These are phyloP conservation scores for Musa schizocarpa DNA, from an alignment of 176 grass and related monocot genomes.

Conservation along the genomic window DNA sequence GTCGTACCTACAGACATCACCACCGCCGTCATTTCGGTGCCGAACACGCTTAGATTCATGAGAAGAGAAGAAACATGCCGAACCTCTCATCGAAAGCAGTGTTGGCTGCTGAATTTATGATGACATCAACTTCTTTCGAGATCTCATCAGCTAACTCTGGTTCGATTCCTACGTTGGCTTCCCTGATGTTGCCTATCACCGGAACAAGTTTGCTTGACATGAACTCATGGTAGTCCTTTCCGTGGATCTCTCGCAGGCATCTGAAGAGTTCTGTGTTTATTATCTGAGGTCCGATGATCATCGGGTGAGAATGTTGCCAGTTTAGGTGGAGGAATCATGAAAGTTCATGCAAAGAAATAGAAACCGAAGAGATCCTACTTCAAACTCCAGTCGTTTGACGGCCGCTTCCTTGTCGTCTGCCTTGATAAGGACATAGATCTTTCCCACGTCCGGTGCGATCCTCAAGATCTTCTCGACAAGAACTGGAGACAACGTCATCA, in stretches of 20 bases:
- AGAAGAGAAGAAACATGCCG: not conserved
- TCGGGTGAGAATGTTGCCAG: not conserved
- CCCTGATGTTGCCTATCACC: slow-evolving; percentile 67
- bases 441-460: slow-evolving; percentile 57
- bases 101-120: slow-evolving; percentile 79
- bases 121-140: slow-evolving; percentile 51
- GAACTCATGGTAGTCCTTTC: slow-evolving; percentile 55
- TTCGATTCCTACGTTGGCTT: slow-evolving; percentile 65
- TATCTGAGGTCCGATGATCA: slow-evolving; percentile 29
- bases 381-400: slow-evolving; percentile 41
- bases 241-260: slow-evolving; percentile 53
- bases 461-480: slow-evolving; percentile 90
- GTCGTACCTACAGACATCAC: slow-evolving; percentile 53
- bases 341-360: not conserved
- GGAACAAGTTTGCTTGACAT: slow-evolving; percentile 58
- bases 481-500: slow-evolving; percentile 24
- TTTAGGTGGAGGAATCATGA: slow-evolving; percentile 2
- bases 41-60: too few relatives aligned
- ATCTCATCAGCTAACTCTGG: slow-evolving; percentile 50
- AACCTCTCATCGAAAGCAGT: slow-evolving; percentile 98
- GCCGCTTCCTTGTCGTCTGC: slow-evolving; percentile 59
- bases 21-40: not conserved
- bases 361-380: slow-evolving; percentile 32
- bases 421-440: slow-evolving; percentile 90
- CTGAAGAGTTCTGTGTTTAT: slow-evolving; percentile 73